A percentile compares a stretch with the other conserved stretches of the same genome.
These are phyloP conservation scores for Neurospora sp. DNA, from an alignment of 495 filamentous ascomycete genomes.

Conservation along the genomic window DNA sequence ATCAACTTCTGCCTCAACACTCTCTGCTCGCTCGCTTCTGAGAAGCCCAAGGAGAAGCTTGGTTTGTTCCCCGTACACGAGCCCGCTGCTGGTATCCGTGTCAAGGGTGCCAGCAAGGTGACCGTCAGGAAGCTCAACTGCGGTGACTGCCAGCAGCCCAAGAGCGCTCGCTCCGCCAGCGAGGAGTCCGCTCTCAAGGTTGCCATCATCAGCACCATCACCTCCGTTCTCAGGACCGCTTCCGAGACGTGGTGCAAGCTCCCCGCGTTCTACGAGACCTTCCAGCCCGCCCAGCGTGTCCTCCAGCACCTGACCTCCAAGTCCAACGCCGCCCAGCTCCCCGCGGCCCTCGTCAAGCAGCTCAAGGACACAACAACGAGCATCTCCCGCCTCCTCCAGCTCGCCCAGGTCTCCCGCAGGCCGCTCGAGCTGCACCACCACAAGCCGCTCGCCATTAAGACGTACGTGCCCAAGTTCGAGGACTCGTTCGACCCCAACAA, in stretches of 20 bases:
- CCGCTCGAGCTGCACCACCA: constrained; percentile 87
- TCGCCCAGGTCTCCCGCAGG: constrained; percentile 53
- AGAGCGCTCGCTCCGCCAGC: constrained; percentile 9
- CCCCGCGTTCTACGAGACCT: constrained; percentile 64
- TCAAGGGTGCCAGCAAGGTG: constrained; percentile 25
- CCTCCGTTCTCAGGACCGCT: constrained; percentile 47
- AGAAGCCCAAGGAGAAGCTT: constrained; percentile 29
- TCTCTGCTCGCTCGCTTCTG: constrained; percentile 56
- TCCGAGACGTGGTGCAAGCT: constrained; percentile 54
- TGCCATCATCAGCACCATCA: constrained; percentile 46
- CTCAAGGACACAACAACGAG: constrained; percentile 30
- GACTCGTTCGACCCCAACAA: constrained; percentile 86
- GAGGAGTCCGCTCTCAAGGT: constrained; percentile 39
- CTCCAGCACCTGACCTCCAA: constrained; percentile 44
- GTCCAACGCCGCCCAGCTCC: constrained; percentile 40
- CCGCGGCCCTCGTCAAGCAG: constrained; percentile 25
- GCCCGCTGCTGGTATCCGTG: constrained; percentile 42
- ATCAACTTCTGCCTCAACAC: constrained; percentile 72
- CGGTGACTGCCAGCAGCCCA: constrained; percentile 39
- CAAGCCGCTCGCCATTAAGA: constrained; percentile 76
- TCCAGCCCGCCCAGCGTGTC: constrained; percentile 47
- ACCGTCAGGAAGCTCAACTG: constrained; percentile 32
- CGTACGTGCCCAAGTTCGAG: constrained; percentile 90
- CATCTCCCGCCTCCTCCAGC: constrained; percentile 39
- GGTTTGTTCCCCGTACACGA: constrained; percentile 56